phyloP scores from a whole-genome alignment of 495 filamentous ascomycete genomes.

The Hypoxylon subgilvum region DNA sequence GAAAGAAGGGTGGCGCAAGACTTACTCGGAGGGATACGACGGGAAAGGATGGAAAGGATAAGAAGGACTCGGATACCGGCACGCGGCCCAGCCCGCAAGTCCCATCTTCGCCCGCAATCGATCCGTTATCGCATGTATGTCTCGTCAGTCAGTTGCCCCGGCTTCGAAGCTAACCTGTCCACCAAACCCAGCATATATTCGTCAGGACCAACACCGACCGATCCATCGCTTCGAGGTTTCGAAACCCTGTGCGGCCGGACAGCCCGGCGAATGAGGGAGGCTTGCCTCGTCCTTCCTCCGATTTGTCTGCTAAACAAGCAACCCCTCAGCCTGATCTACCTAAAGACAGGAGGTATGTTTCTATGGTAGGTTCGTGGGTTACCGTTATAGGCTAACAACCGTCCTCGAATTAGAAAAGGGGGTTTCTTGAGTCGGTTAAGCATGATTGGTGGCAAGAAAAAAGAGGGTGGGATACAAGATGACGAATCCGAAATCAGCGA shows the following conservation, averaged over 20 bases:
- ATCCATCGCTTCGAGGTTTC: constrained; percentile 69
- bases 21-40: constrained; percentile 34
- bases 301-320: constrained; percentile 40
- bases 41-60: constrained; percentile 37
- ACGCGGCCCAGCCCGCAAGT: constrained; percentile 27
- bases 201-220: constrained; percentile 80
- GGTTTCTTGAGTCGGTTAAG: constrained; percentile 82
- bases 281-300: constrained; percentile 47
- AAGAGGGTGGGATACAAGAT: constrained; percentile 64
- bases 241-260: constrained; percentile 60
- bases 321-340: constrained; percentile 43
- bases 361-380: constrained; percentile 2
- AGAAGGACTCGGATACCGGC: constrained; percentile 22
- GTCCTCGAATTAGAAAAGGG: constrained; percentile 68
- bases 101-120: constrained; percentile 43
- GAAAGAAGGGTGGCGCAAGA: constrained; percentile 31
- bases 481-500: constrained; percentile 76
- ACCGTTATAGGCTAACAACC: constrained; percentile 35
- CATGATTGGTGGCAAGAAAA: constrained; percentile 81
- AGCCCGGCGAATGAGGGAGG: constrained; percentile 53
- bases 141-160: neutral
- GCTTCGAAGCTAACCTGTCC: constrained; percentile 3
- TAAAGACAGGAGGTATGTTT: constrained; percentile 73
- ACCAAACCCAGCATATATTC: constrained; percentile 66
- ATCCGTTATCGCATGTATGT: constrained; percentile 55